Percentiles rank a stretch among this genome's conserved stretches.
phyloP scores from a whole-genome alignment of 2,329 filamentous ascomycete genomes.

The Venturia effusa region DNA sequence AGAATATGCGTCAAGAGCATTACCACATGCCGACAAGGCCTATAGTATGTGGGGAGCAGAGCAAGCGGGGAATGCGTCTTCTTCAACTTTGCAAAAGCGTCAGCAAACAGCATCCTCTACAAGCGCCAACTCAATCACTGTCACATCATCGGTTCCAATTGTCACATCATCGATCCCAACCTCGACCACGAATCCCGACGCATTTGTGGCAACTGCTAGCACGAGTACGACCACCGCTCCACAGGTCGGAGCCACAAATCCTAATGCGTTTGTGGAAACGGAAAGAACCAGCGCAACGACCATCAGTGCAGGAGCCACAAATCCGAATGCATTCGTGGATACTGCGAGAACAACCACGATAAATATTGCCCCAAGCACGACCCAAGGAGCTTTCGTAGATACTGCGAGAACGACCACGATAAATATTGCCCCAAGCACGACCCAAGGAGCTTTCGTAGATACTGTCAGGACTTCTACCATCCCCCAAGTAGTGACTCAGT shows the following conservation, averaged over 20 bases:
- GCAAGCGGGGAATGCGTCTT: background rate
- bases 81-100: background rate
- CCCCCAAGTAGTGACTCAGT: background rate
- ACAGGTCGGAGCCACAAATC: background rate
- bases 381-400: background rate
- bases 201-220: background rate
- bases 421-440: background rate
- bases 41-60: background rate
- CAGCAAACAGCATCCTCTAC: background rate
- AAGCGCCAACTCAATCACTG: background rate
- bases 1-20: slow-evolving; percentile 1
- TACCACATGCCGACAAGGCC: background rate
- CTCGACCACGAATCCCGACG: background rate
- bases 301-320: background rate
- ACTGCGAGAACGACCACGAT: background rate
- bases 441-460: background rate
- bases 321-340: background rate
- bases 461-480: background rate
- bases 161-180: background rate
- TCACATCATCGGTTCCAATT: background rate
- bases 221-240: background rate
- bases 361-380: background rate
- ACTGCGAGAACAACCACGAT: background rate
- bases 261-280: background rate
- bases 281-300: background rate